Evolutionary conservation across 2,329 filamentous ascomycete genomes (phyloP).

Genomic region (Talaromyces marneffei): DNA sequence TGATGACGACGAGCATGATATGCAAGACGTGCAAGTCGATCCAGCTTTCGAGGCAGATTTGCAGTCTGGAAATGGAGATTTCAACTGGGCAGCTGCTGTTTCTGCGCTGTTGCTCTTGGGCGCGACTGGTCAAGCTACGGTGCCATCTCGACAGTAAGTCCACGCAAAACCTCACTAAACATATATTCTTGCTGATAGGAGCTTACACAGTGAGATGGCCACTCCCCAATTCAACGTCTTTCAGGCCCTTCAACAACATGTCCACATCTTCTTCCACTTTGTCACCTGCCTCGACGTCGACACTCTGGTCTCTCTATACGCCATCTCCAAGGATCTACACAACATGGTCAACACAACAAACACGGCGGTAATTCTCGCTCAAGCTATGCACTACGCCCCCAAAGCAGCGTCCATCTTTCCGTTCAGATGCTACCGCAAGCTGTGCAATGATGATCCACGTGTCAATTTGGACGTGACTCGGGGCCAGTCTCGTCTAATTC

Average conservation of each 20-base stretch:
- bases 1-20: too few species aligned
- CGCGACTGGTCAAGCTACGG: not conserved
- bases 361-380: constrained; percentile 53
- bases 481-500: constrained; percentile 47
- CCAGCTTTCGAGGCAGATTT: not conserved
- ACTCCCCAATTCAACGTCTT: constrained; percentile 11
- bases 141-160: not conserved
- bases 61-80: not conserved
- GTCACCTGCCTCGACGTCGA: constrained; percentile 49
- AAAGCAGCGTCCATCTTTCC: constrained; percentile 54
- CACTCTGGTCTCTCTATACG: constrained; percentile 60
- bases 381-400: constrained; percentile 51
- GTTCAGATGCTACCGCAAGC: constrained; percentile 53
- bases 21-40: not conserved
- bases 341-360: constrained; percentile 54
- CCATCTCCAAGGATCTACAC: constrained; percentile 59
- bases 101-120: not conserved
- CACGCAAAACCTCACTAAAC: not conserved
- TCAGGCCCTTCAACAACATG: constrained; percentile 15
- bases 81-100: not conserved
- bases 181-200: not conserved
- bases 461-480: constrained; percentile 19
- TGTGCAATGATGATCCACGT: constrained; percentile 57
- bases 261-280: constrained; percentile 52
- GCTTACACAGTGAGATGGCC: not conserved